Evolutionary conservation across 192 early-diverging fungal genomes (phyloP), one percentile per base, ranked within the genome.

Genomic region (Tieghemiomyces parasiticus): DNA sequence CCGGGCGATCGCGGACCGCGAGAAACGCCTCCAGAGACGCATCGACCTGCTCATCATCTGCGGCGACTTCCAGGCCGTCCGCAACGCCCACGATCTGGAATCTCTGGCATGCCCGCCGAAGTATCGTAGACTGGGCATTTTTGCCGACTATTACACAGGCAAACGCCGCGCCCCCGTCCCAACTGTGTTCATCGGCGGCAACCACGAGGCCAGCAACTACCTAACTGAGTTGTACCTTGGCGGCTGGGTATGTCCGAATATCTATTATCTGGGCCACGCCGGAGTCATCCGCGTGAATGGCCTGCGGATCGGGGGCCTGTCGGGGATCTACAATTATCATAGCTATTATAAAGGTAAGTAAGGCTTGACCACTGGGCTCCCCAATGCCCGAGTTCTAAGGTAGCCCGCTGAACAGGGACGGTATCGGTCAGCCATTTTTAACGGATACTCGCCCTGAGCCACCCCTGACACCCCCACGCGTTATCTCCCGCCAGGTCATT

Each of bases 171-270:
- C 91, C 32, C 94, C 92, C 1, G 70, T 87, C 44, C 90, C 87
- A 0, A 97, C 95, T 4, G 63, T 99, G 0, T 97, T 99, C 72
- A 85, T 99, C 62, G 97, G 97, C 14, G 97, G 97, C 28, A 99
- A 99, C 70, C 97, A 99, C 64, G 97, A 99, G 69, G 89, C 91
- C 0, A 87, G 84, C 33, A 91, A 88, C 63, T 94, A 97, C 68
- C 65, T 95, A 31, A 90, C 90, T 80, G 97, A 99, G 73, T 73
- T 99, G 74, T 96, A 89, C 69, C 82, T 92, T 61, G 93, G 95
- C 35, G 96, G 96, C 25, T 99, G 91, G 91, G 93, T 91, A 0
- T 81, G 81, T 56, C 83, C 86, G 9, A 91, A 94, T 58, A 93
- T 99, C 22, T 97, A 91, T 69, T 97, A 85, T 61, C 68, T 97